Evolutionary conservation across 2,329 filamentous ascomycete species (phyloP), one percentile per base, ranked within the genome.

Genomic region (Curvularia spicifera): DNA sequence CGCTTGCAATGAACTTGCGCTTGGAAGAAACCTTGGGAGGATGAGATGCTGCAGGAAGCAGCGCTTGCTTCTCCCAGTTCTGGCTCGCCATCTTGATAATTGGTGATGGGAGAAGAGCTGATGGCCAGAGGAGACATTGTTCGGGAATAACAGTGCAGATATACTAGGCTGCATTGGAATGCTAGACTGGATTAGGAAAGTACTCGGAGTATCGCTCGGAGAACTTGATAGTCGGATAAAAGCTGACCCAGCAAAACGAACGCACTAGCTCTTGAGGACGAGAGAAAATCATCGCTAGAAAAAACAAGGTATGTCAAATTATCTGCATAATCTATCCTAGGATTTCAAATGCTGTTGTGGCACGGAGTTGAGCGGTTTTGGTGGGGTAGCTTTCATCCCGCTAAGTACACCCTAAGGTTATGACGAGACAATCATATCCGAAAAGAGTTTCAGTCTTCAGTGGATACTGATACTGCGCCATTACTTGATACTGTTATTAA

Each of bases 61-160:
- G 15, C 4, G 47, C 51, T 37, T 57, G 63, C 15, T 53, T 53
- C 28, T 31, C 59, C 59, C 39, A 61, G 29, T 45, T 59, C 26
- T 68, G 64, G 42, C 26, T 33, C 22, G 59, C 53, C 65, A 66
- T 67, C 9, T 37, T 58, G 53, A 29, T 35, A 35, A 20, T 51
- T 48, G 56, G 44, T 50, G 33, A 29, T 51, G 42, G 37, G 46
- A 35, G 43, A 26, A 51, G 51, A 39, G 20, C 43, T 39, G 29
- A 35, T 28, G 43, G 45, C n/a, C 22, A 33, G 26, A 28, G 44
- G 26, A 28, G 44, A 44, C 35, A 33, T 51, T 51, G 24, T 33
- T 39, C 42, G 57, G 43, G 49, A 40, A 57, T 61, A 59, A 56
- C 40, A 56, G 44, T 29, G n/a, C 15, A 43, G 5, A 31, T 42